These are phyloP conservation scores for Coprinopsis cinerea DNA, from an alignment of 768 basidiomycete genomes.

Conservation along the genomic window DNA sequence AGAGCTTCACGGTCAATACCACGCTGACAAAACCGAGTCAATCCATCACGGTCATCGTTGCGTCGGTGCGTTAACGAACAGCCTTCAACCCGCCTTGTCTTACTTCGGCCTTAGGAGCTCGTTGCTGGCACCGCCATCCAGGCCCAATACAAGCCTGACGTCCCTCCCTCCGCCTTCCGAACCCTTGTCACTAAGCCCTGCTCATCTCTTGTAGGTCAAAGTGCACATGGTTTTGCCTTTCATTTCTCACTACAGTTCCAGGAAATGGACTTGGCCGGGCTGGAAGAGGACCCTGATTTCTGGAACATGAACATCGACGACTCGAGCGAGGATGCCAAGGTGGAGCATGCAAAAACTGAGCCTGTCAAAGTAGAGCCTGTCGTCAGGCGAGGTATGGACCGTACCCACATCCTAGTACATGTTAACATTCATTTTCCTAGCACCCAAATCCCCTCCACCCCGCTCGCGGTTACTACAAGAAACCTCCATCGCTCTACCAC, in stretches of 20 bases:
- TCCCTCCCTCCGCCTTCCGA: slow-evolving; percentile 55
- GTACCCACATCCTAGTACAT: not conserved
- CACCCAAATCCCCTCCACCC: not conserved
- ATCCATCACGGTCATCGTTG: slow-evolving; percentile 48
- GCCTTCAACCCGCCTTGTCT: not conserved
- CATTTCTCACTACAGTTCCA: slow-evolving; percentile 19
- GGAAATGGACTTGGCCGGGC: slow-evolving; percentile 61
- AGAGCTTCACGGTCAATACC: slow-evolving; percentile 54
- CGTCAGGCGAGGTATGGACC: not conserved
- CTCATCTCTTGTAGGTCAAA: slow-evolving; percentile 42
- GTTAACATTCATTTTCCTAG: not conserved
- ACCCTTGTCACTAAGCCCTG: slow-evolving; percentile 68
- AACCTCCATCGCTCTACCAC: not conserved
- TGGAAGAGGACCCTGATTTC: slow-evolving; percentile 66
- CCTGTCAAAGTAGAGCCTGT: no score
- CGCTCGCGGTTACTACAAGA: not conserved
- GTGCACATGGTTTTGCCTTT: not conserved
- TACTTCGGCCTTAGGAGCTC: slow-evolving; percentile 47
- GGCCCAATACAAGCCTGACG: slow-evolving; percentile 49
- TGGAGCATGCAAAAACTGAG: not conserved
- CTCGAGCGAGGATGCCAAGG: not conserved
- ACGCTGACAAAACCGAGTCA: slow-evolving; percentile 75
- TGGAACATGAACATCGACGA: slow-evolving; percentile 46
- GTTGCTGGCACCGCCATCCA: slow-evolving; percentile 60
- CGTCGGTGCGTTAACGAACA: slow-evolving; percentile 44